phyloP scores from a whole-genome alignment of 331 rosid species.

The Malus hybrid region DNA sequence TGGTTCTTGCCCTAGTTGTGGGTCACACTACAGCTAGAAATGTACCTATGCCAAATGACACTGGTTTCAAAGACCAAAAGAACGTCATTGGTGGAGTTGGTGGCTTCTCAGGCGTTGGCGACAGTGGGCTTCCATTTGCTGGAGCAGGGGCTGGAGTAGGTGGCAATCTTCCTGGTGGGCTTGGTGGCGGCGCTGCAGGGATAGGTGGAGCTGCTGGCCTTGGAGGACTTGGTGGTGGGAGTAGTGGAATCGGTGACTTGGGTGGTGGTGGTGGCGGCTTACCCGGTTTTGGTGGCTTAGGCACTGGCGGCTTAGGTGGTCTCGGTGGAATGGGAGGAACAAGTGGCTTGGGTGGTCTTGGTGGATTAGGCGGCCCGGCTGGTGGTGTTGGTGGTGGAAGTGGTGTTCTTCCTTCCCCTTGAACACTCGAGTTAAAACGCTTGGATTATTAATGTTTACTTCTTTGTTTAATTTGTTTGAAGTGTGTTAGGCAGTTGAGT shows the following conservation, averaged over 20 bases:
- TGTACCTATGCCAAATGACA: constrained; percentile 18
- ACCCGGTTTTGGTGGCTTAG: constrained; percentile 8
- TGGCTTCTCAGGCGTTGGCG: constrained; percentile 39
- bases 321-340: background rate
- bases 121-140: constrained; percentile 35
- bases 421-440: background rate
- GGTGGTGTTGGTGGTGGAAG: constrained; percentile 11
- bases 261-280: constrained; percentile 9
- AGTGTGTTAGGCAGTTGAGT: background rate
- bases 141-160: constrained; percentile 28
- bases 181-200: constrained; percentile 8
- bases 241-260: background rate
- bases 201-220: constrained; percentile 14
- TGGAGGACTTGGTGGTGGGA: constrained; percentile 16
- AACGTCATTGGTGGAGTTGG: constrained; percentile 37
- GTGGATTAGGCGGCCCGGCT: background rate
- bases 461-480: background rate
- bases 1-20: constrained; percentile 28
- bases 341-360: background rate
- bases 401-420: constrained; percentile 20
- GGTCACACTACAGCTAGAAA: constrained; percentile 28
- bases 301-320: background rate
- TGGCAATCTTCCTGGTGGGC: constrained; percentile 7
- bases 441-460: background rate
- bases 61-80: constrained; percentile 44